Evolutionary conservation across 345 rosid genomes (phyloP).

Genomic region (Salix exigua): DNA sequence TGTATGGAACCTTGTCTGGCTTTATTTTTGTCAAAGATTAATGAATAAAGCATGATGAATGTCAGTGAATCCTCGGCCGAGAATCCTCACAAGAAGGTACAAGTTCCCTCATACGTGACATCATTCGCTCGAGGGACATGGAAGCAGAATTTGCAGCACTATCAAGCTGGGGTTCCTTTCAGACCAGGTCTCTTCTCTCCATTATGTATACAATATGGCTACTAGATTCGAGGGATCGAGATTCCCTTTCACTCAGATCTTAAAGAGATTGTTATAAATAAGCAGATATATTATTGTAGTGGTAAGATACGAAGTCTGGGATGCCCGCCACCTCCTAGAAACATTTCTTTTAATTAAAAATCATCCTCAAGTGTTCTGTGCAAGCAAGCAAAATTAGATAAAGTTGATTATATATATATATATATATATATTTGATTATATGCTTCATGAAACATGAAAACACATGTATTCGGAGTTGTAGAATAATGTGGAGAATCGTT

Average conservation of each 20-base stretch:
- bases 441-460: too few relatives aligned
- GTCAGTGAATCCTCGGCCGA: not conserved
- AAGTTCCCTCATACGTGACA: not conserved
- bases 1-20: not conserved
- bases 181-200: not conserved
- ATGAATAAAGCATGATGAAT: not conserved
- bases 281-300: not conserved
- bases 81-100: not conserved
- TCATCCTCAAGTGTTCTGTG: too few relatives aligned
- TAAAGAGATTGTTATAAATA: not conserved
- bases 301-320: not conserved
- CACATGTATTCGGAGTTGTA: not conserved
- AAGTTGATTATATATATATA: not conserved
- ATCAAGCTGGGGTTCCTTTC: not conserved
- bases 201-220: not conserved
- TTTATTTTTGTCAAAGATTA: not conserved
- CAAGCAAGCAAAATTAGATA: not conserved
- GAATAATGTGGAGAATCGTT: slow-evolving; percentile 25
- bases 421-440: not conserved
- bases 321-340: slow-evolving; percentile 2
- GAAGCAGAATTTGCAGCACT: not conserved
- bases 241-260: not conserved
- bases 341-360: not conserved
- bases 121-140: not conserved
- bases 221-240: not conserved